Base-by-base conservation (phyloP, 2,329 filamentous ascomycete genomes). In the Fusarium irregulare region DNA sequence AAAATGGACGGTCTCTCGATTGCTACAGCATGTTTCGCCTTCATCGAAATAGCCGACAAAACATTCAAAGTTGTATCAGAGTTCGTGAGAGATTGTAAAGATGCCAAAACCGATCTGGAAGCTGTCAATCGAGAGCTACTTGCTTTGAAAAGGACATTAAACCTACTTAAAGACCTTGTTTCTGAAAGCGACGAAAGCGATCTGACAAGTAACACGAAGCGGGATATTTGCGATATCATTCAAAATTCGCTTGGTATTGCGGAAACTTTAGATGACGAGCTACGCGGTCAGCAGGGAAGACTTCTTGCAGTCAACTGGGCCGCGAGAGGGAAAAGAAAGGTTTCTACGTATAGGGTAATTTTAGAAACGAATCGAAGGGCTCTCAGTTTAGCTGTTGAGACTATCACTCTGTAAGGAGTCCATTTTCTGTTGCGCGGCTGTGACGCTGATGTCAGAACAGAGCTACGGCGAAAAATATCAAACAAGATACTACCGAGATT, bases 31-130 rank as follows among this genome's bases (percentile, higher is more conserved):
- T 66, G 61, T 10, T 46, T 66, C 3, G 63, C 54, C 11, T 32
- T 66, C n/a, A 47, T 46, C 4, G 61, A 66, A 41, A 45, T 18
- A 11, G 54, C 61, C 0, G 61, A 66, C 27, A 48, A 46, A 25
- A 42, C 56, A 1, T 50, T 34, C 3, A 28, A 23, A 0, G n/a
- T 42, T 6, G 42, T 66, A 16, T 49, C 34, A 6, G 6, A 34
- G 1, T 61, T 66, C 6, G 23, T 41, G 2, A 11, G 14, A 7
- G 44, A 60, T 18, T 61, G 48, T 11, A 46, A 45, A n/a, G 55
- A 61, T 11, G 55, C 55, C 4, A 46, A 28, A 7, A 25, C 4
- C 3, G 63, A 66, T 2, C 28, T 66, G 27, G 30, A 12, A 13
- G 9, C 37, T 4, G 23, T 66, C 3, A 46, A 44, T 1, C 37